These are phyloP conservation scores for Plenodomus tracheiphilus DNA, from an alignment of 2,329 filamentous ascomycete genomes.

Conservation along the genomic window DNA sequence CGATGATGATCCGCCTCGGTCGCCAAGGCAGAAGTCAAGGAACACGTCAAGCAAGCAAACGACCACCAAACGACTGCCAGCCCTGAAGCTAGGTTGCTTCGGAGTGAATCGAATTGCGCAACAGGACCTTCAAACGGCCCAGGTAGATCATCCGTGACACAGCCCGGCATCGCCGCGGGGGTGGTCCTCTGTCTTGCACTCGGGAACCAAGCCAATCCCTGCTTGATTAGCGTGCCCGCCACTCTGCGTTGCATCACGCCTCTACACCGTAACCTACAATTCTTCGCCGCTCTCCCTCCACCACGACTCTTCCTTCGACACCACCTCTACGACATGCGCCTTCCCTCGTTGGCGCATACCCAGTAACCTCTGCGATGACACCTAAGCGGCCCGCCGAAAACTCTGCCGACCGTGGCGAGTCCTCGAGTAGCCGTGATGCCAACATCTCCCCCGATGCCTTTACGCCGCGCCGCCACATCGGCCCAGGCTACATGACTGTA, in stretches of 20 bases:
- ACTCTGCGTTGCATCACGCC: constrained; percentile 12
- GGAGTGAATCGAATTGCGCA: not conserved
- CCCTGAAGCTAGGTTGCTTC: not conserved
- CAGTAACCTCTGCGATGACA: constrained; percentile 30
- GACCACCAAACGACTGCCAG: not conserved
- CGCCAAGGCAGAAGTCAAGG: not conserved
- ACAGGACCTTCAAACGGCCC: not conserved
- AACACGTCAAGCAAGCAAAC: not conserved
- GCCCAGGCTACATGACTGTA: constrained; percentile 82
- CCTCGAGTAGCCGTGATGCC: constrained; percentile 31
- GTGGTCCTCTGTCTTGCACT: not conserved
- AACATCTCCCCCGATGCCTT: constrained; percentile 20
- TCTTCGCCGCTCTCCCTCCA: constrained; percentile 7
- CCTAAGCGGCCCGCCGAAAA: constrained; percentile 26
- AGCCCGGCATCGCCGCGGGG: constrained; percentile 2
- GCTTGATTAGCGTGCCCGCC: constrained; percentile 11
- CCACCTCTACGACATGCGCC: constrained; percentile 36
- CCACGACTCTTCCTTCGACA: constrained; percentile 5
- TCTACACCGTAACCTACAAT: constrained; percentile 7
- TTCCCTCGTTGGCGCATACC: constrained; percentile 17
- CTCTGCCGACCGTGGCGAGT: constrained; percentile 27
- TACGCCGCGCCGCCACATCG: constrained; percentile 27
- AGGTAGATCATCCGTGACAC: not conserved
- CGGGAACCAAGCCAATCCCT: constrained; percentile 13
- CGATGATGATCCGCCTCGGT: constrained; percentile 6